phyloP scores from a whole-genome alignment of 192 early-diverging fungal genomes.

The Coemansia sp. region DNA sequence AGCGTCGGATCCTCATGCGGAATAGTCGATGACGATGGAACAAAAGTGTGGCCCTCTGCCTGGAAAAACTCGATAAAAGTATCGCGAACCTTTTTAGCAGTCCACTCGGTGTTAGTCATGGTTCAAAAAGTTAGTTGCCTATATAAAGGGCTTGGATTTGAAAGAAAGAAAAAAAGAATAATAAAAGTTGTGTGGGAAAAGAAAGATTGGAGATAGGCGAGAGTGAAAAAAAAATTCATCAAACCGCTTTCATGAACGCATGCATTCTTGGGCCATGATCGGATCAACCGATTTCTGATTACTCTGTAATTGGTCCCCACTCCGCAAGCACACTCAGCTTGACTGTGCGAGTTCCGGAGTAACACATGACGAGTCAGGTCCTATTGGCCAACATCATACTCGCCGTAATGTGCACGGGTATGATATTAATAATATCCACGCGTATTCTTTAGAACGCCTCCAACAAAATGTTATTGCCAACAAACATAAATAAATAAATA shows the following conservation, averaged over 20 bases:
- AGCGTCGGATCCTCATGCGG: conserved; percentile 96
- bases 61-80: conserved; percentile 90
- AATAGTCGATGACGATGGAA: conserved; percentile 89
- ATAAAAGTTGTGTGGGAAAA: too few species aligned
- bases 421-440: background rate
- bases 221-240: too few species aligned
- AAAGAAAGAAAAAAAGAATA: background rate
- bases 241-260: background rate
- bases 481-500: background rate
- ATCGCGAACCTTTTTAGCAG: conserved; percentile 75
- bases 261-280: background rate
- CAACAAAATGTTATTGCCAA: background rate
- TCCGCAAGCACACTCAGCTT: background rate
- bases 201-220: too few species aligned
- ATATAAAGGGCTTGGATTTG: background rate
- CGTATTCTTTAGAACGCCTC: background rate
- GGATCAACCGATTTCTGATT: conserved; percentile 6
- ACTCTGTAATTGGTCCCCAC: background rate
- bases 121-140: conserved; percentile 4
- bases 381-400: background rate
- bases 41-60: conserved; percentile 71
- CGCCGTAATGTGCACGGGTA: background rate
- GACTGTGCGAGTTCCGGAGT: conserved; percentile 1
- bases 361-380: background rate
- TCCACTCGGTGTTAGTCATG: conserved; percentile 65